phyloP scores from a whole-genome alignment of 2,329 filamentous ascomycete genomes.

The Dactylellina parvicollis region DNA sequence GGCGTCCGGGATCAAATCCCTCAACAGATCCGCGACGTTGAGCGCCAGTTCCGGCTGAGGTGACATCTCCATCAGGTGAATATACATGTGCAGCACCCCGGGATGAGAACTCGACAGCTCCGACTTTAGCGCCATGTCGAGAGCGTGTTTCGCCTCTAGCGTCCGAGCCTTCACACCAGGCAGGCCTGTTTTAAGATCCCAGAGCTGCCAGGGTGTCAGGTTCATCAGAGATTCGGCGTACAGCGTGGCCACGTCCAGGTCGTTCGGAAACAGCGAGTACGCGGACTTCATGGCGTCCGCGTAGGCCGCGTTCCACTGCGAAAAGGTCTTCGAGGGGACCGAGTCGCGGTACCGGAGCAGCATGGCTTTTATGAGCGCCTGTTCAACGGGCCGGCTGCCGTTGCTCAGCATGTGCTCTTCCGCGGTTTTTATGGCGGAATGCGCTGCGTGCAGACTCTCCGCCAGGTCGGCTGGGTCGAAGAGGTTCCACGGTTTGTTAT shows the following conservation, averaged over 20 bases:
- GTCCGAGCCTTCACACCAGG: slow-evolving; percentile 69
- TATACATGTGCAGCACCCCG: slow-evolving; percentile 78
- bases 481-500: slow-evolving; percentile 75
- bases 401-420: slow-evolving; percentile 57
- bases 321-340: slow-evolving; percentile 64
- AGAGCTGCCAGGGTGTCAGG: slow-evolving; percentile 72
- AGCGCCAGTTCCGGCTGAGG: slow-evolving; percentile 71
- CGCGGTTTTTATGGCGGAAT: slow-evolving; percentile 64
- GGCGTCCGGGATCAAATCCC: slow-evolving; percentile 73
- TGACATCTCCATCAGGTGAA: slow-evolving; percentile 83
- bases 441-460: slow-evolving; percentile 65
- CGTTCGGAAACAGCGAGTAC: slow-evolving; percentile 66
- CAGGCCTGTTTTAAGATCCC: slow-evolving; percentile 70
- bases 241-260: slow-evolving; percentile 72
- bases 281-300: slow-evolving; percentile 70
- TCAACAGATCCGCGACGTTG: slow-evolving; percentile 70
- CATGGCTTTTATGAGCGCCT: slow-evolving; percentile 72
- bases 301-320: slow-evolving; percentile 69
- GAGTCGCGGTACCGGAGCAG: slow-evolving; percentile 69
- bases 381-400: slow-evolving; percentile 65
- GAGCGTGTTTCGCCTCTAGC: slow-evolving; percentile 68
- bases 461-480: slow-evolving; percentile 73
- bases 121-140: slow-evolving; percentile 69
- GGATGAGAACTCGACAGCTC: slow-evolving; percentile 69
- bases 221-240: slow-evolving; percentile 75